phyloP scores from a whole-genome alignment of 2,329 filamentous ascomycete genomes.

The Chaetomium sp. region DNA sequence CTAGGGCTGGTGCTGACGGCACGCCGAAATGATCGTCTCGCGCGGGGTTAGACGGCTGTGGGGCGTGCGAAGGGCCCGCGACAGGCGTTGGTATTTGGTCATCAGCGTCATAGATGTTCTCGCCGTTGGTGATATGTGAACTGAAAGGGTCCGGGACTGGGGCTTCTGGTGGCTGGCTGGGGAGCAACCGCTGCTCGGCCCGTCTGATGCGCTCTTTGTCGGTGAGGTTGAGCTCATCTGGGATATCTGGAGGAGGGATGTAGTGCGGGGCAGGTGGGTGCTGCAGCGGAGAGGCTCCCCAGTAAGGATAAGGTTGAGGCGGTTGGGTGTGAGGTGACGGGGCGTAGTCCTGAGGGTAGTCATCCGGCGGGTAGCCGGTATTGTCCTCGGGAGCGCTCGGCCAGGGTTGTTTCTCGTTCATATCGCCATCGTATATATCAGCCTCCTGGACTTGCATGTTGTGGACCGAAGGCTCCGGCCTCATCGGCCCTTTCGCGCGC shows the following conservation, averaged over 20 bases:
- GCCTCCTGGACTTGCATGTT: slow-evolving; percentile 34
- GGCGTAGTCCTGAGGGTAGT: slow-evolving; percentile 31
- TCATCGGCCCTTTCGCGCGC: slow-evolving; percentile 43
- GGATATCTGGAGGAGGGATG: slow-evolving; percentile 62
- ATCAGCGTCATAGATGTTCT: slow-evolving; percentile 56
- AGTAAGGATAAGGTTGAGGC: slow-evolving; percentile 39
- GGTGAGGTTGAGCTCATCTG: slow-evolving; percentile 63
- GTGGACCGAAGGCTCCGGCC: slow-evolving; percentile 29
- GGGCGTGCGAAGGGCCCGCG: slow-evolving; percentile 25
- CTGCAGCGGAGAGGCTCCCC: slow-evolving; percentile 39
- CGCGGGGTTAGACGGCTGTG: slow-evolving; percentile 25
- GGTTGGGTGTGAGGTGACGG: slow-evolving; percentile 23
- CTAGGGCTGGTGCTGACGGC: slow-evolving; percentile 51
- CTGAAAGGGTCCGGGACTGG: slow-evolving; percentile 46
- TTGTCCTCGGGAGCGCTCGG: slow-evolving; percentile 28
- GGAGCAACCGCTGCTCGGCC: slow-evolving; percentile 77
- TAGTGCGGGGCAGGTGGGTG: slow-evolving; percentile 46
- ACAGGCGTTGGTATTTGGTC: slow-evolving; percentile 40
- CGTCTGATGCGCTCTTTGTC: slow-evolving; percentile 81
- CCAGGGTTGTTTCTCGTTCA: slow-evolving; percentile 34
- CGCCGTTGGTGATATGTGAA: slow-evolving; percentile 44
- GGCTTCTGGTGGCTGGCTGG: slow-evolving; percentile 70
- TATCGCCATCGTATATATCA: slow-evolving; percentile 22
- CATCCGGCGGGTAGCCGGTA: slow-evolving; percentile 28
- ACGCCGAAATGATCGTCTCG: slow-evolving; percentile 38